Evolutionary conservation across 371 early-diverging fungal genomes (phyloP).

Genomic region (Lichtheimia ornata): DNA sequence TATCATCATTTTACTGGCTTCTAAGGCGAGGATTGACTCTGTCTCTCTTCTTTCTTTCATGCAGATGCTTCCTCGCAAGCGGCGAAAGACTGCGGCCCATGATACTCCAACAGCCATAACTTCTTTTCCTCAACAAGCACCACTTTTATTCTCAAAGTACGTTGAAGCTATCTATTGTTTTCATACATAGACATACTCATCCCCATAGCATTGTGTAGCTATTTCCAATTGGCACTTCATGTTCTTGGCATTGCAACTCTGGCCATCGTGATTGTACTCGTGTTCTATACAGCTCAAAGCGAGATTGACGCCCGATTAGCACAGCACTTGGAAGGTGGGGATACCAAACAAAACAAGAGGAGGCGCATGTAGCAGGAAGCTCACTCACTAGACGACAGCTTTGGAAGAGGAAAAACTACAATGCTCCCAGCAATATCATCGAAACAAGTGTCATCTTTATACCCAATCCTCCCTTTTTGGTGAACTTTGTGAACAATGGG

Average conservation of each 20-base stretch:
- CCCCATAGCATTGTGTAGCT: background rate
- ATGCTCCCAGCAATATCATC: conserved; percentile 12
- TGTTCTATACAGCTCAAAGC: background rate
- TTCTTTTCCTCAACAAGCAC: conserved; percentile 4
- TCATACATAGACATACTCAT: too few relatives aligned
- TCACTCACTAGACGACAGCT: background rate
- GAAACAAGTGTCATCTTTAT: conserved; percentile 16
- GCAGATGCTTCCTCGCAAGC: conserved; percentile 4
- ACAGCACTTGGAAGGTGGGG: conserved; percentile 1
- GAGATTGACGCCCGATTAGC: conserved; percentile 1
- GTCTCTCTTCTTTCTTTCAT: background rate
- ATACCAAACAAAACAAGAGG: background rate
- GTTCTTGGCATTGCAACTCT: conserved; percentile 2
- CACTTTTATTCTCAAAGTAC: conserved; percentile 8
- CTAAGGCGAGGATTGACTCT: too few relatives aligned
- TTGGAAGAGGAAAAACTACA: conserved; percentile 10
- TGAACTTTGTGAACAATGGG: conserved; percentile 13
- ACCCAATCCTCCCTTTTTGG: conserved; percentile 1
- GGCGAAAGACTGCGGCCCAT: conserved; percentile 2
- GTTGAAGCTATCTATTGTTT: too few relatives aligned
- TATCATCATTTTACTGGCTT: too few relatives aligned
- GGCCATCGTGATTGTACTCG: conserved; percentile 1
- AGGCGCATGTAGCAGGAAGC: background rate
- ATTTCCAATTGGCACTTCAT: conserved; percentile 4
- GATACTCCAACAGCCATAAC: background rate